Evolutionary conservation across 1,284 basidiomycete species (phyloP), one percentile per base, ranked within the genome.

Genomic region (Cutaneotrichosporon curvatum): DNA sequence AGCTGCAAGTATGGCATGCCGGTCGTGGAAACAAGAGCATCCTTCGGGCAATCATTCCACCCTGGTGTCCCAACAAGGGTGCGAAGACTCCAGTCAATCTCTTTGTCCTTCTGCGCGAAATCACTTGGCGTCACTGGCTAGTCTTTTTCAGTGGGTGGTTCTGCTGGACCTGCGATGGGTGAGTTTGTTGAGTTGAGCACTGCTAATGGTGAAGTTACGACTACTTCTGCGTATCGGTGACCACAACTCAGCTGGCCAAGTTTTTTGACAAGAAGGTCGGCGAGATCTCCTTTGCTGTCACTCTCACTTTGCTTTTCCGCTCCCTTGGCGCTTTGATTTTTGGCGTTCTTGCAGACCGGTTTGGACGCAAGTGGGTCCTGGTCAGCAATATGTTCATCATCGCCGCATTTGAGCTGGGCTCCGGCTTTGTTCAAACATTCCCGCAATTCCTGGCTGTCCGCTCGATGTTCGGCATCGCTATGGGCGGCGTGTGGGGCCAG

Each of bases 221-320:
- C 15, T 28, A 34, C 32, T 34, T 34, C 16, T 28, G 25, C 25
- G 25, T 28, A 7, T 34, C 32, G 16, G 32, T 52, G 18, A 52
- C 50, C 0, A 42, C 45, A 36, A 23, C 40, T 4, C 35, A 45
- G 32, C 37, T 50, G 14, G 35, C 44, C 28, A 23, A 33, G 5
- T 40, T 45, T 15, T 50, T 50, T 47, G 54, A 53, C 36, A 61
- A 57, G 16, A 39, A 43, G 32, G 50, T 55, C 11, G 43, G 53
- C 16, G 46, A 59, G 36, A 64, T 66, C 42, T 60, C 85, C 42
- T 81, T 81, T n/a, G 80, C 88, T 10, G 92, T 98, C 67, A 97
- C 92, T 6, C 78, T 97, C 40, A 96, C 92, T 0, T 77, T 97
- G 1, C 80, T 96, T 25, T 88, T 97, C 76, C 82, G 94, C 44